These are phyloP conservation scores for Cladophialophora yegresii DNA, from an alignment of 2,329 filamentous ascomycete species.

Conservation along the genomic window DNA sequence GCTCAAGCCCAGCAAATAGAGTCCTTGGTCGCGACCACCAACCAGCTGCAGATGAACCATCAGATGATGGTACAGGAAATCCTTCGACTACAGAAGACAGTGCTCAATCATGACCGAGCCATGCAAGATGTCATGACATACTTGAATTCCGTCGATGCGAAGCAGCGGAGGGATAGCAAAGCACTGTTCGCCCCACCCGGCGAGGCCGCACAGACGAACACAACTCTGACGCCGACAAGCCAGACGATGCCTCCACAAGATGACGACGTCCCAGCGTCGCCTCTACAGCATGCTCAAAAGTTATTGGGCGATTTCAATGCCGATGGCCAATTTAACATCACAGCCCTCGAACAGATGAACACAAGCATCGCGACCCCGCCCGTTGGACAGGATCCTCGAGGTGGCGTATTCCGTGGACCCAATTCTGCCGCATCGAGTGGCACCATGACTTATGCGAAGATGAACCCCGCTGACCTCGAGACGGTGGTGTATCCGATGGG, in stretches of 20 bases:
- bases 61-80: slow-evolving; percentile 66
- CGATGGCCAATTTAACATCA: slow-evolving; percentile 64
- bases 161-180: slow-evolving; percentile 64
- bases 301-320: slow-evolving; percentile 66
- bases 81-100: slow-evolving; percentile 67
- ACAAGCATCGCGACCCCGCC: slow-evolving; percentile 20
- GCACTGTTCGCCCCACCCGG: slow-evolving; percentile 45
- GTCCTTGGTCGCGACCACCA: slow-evolving; percentile 78
- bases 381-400: slow-evolving; percentile 47
- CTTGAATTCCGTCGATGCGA: slow-evolving; percentile 64
- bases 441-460: slow-evolving; percentile 53
- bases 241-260: slow-evolving; percentile 54
- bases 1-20: slow-evolving; percentile 93
- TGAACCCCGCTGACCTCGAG: slow-evolving; percentile 60
- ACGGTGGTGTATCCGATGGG: slow-evolving; percentile 87
- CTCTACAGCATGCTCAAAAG: slow-evolving; percentile 68
- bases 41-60: slow-evolving; percentile 70
- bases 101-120: slow-evolving; percentile 69
- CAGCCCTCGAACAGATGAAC: slow-evolving; percentile 66
- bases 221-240: slow-evolving; percentile 48
- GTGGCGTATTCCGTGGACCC: slow-evolving; percentile 51
- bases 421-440: slow-evolving; percentile 52
- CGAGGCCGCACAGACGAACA: slow-evolving; percentile 45
- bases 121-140: slow-evolving; percentile 72
- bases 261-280: slow-evolving; percentile 63